Base-by-base conservation (phyloP, 2,329 filamentous ascomycete species). In the Neopestalotiopsis sp. region DNA sequence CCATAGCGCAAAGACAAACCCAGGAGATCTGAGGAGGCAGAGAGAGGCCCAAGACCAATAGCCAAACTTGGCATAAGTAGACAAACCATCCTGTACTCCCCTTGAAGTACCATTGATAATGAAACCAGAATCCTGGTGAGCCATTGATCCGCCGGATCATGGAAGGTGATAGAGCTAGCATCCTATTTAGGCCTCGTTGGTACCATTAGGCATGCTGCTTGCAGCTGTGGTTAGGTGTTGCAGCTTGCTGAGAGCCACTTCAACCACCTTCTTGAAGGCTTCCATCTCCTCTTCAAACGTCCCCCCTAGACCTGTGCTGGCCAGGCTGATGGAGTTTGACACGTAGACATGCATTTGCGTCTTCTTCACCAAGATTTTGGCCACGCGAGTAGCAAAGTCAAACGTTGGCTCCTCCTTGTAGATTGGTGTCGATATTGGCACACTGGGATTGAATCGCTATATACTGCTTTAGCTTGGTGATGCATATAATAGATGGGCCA, bases 281-380 rank as follows among this genome's bases (percentile, higher is more conserved):
- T 95, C 94, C 90, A 98, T 95, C 82, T 98, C 95, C 84, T 98
- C 96, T 77, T 98, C 95, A 6, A 95, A 89, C 0, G 90, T 92
- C 24, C 94, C 92, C 10, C 94, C 94, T 75, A 94, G 88, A 1
- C 91, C 92, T 5, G 91, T 87, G 75, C 86, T 89, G 14, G 88
- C 88, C 71, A 98, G 90, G 73, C 91, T 94, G 75, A 97, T 90
- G 42, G 94, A 97, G 77, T 93, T 97, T 28, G 93, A 93, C 20
- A 98, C 93, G 78, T 98, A 98, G n/a, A 93, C 91, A 0, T 94
- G 94, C 71, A 90, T 88, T 40, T 86, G 84, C 34, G 91, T 88
- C 74, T 89, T 91, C 67, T 90, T 89, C n/a, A 92, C 93, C 14
- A 98, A 81, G 2, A 97, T 86, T 79, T 93, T 96, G 1, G 96